Conservation (phyloP, 1,284 basidiomycete genomes). For the Ganoderma meredithae region DNA sequence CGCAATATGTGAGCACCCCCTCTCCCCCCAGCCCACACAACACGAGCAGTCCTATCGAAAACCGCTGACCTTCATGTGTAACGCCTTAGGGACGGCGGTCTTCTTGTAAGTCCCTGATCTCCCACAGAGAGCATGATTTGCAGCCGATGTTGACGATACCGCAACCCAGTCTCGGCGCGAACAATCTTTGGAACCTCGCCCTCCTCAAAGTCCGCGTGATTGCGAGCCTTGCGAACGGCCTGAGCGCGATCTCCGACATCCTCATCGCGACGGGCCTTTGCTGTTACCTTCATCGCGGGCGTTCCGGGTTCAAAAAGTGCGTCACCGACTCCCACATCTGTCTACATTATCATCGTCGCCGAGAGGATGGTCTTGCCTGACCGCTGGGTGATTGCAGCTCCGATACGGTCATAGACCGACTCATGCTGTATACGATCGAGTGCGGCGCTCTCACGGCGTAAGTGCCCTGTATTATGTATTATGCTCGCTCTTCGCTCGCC, state of each 20-base stretch:
- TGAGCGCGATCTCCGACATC: neutral
- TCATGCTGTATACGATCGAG: neutral
- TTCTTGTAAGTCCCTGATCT: neutral
- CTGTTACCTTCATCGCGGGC: neutral
- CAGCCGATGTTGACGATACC: neutral
- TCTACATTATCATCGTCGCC: too few relatives aligned
- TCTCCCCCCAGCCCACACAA: too few relatives aligned
- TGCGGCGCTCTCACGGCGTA: neutral
- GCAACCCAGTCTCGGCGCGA: neutral
- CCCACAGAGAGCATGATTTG: too few relatives aligned
- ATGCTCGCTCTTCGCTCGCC: too few relatives aligned
- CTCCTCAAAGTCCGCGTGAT: neutral
- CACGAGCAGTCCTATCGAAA: neutral
- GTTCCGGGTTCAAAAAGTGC: slow-evolving; percentile 3
- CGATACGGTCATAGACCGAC: neutral
- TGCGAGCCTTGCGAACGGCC: slow-evolving; percentile 4
- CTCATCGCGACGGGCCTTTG: slow-evolving; percentile 6
- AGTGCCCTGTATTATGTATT: too few relatives aligned
- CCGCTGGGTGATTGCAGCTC: neutral
- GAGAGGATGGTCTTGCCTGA: too few relatives aligned
- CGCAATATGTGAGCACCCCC: neutral
- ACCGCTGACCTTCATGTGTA: neutral
- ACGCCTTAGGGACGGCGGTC: neutral
- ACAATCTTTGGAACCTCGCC: neutral
- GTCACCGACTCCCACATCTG: neutral